These are phyloP conservation scores for Piper betle DNA, from an alignment of 164 flowering plant species.

Conservation along the genomic window DNA sequence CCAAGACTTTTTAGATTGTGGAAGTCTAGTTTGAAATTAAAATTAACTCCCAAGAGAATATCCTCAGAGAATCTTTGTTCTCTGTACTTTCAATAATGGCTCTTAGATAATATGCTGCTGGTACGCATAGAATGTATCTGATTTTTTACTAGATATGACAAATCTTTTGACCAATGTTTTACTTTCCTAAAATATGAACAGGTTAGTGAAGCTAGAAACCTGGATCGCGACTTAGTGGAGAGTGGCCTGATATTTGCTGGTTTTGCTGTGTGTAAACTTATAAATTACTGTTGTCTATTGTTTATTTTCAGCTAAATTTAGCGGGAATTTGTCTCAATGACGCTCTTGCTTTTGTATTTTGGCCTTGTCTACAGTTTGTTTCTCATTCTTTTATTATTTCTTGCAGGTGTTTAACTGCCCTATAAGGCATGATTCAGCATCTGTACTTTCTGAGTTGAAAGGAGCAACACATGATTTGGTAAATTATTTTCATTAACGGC, in stretches of 20 bases:
- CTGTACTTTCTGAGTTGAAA: slow-evolving; percentile 66
- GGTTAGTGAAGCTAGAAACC: slow-evolving; percentile 91
- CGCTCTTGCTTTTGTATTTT: neutral
- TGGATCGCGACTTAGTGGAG: slow-evolving; percentile 85
- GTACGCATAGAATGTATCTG: no score
- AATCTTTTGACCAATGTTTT: no score
- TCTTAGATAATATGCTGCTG: no score
- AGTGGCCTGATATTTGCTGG: slow-evolving; percentile 83
- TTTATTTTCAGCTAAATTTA: neutral
- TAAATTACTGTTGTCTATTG: no score
- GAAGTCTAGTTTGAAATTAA: no score
- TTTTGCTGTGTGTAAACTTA: slow-evolving; percentile 51
- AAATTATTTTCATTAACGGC: slow-evolving; percentile 7
- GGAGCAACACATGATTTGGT: slow-evolving; percentile 94
- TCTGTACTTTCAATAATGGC: no score
- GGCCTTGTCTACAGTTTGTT: neutral
- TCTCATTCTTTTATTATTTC: slow-evolving; percentile 2
- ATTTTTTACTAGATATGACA: no score
- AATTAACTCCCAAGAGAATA: no score
- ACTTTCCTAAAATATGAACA: slow-evolving; percentile 15
- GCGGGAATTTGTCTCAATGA: neutral
- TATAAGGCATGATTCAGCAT: slow-evolving; percentile 74
- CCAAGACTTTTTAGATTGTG: no score
- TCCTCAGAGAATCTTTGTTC: no score
- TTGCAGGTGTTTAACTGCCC: slow-evolving; percentile 94